Conservation (phyloP, 73 alveolate species). For the Paramecium primaurelia region DNA sequence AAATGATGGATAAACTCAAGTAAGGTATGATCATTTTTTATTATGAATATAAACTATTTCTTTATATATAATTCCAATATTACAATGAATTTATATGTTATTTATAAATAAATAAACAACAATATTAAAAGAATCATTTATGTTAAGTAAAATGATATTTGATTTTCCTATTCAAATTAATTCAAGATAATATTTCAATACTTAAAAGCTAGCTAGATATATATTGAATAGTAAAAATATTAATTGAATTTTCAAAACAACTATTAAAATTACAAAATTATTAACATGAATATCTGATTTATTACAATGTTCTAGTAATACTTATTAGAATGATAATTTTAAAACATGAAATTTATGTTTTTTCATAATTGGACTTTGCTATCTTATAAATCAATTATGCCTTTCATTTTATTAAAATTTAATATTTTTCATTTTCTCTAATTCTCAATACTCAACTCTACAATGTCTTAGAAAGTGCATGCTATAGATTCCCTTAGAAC, state of each 20-base stretch:
- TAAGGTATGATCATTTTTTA: too few relatives aligned
- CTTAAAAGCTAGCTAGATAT: not conserved
- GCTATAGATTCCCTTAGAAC: slow-evolving; percentile 50
- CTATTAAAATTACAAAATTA: too few relatives aligned
- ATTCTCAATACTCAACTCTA: not conserved
- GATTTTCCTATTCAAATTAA: not conserved
- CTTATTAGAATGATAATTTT: not conserved
- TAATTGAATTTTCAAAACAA: not conserved
- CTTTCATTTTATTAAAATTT: not conserved
- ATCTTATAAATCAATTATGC: not conserved
- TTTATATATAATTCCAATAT: too few relatives aligned
- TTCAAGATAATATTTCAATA: not conserved
- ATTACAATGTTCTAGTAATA: not conserved
- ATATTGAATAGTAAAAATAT: not conserved
- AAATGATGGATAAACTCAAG: too few relatives aligned
- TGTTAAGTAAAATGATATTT: not conserved
- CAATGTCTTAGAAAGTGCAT: slow-evolving; percentile 10
- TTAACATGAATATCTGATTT: too few relatives aligned
- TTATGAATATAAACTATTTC: too few relatives aligned
- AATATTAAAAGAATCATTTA: not conserved
- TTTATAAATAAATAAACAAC: not conserved
- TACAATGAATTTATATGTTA: not conserved
- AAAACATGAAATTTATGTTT: not conserved
- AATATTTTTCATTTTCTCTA: not conserved
- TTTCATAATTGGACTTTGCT: not conserved